Percentiles rank a stretch among this genome's conserved stretches.
Evolutionary conservation across 2,329 filamentous ascomycete species (phyloP).

Genomic region (Sarocladiaceae sp.): DNA sequence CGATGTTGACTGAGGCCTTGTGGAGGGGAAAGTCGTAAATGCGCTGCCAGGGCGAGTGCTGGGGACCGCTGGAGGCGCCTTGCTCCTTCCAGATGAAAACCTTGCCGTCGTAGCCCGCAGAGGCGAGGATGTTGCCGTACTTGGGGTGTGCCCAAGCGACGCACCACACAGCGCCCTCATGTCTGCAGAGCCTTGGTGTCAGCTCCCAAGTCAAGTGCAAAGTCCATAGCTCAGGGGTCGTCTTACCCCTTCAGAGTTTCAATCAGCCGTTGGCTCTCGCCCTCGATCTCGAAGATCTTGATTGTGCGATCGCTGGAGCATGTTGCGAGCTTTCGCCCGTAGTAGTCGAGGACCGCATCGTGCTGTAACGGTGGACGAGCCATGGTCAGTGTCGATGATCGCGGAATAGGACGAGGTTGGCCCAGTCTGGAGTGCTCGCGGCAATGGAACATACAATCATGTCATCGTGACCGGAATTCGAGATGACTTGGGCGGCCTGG

Average conservation of each 20-base stretch:
- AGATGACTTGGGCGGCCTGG: slow-evolving; percentile 37
- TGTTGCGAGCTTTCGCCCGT: slow-evolving; percentile 89
- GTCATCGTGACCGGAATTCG: slow-evolving; percentile 71
- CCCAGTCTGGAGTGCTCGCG: neutral
- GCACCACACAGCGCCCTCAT: slow-evolving; percentile 97
- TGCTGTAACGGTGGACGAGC: slow-evolving; percentile 48
- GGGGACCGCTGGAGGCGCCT: slow-evolving; percentile 20
- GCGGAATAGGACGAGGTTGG: neutral
- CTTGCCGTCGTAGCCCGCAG: slow-evolving; percentile 93
- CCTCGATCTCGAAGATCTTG: slow-evolving; percentile 98
- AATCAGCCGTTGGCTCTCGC: slow-evolving; percentile 79
- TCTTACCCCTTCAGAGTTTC: slow-evolving; percentile 91
- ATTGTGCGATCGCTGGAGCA: slow-evolving; percentile 98
- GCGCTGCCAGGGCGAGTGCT: slow-evolving; percentile 64
- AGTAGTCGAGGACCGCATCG: slow-evolving; percentile 98
- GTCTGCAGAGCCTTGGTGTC: slow-evolving; percentile 42
- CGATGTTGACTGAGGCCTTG: slow-evolving; percentile 94
- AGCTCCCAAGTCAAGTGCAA: neutral
- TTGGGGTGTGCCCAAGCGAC: slow-evolving; percentile 98
- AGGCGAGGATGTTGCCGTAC: slow-evolving; percentile 95
- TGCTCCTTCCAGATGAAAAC: slow-evolving; percentile 98
- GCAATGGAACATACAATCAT: slow-evolving; percentile 78
- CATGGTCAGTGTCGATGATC: neutral
- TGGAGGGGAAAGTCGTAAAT: slow-evolving; percentile 92
- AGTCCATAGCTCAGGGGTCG: neutral